Conservation (phyloP, 306 rosid species). For the Argentina anserina region DNA sequence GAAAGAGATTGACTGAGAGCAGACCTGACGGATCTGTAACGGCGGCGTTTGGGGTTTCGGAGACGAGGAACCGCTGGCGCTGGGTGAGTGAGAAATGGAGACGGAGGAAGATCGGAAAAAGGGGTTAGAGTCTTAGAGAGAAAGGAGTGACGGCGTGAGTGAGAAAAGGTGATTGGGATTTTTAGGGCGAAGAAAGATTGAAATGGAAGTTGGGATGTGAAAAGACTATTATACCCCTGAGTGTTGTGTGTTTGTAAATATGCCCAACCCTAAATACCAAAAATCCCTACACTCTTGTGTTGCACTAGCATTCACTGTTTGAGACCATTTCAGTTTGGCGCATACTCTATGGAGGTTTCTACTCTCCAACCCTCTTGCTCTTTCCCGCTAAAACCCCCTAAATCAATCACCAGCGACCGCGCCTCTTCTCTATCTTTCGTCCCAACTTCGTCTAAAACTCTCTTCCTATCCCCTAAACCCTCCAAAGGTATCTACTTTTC, state of each 20-base stretch:
- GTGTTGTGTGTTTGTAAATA: no score
- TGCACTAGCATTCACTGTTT: not conserved
- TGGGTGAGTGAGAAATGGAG: not conserved
- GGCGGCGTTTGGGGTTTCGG: not conserved
- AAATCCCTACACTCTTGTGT: not conserved
- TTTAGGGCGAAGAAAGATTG: not conserved
- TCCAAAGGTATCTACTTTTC: conserved; percentile 33
- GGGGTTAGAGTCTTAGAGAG: not conserved
- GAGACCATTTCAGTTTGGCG: not conserved
- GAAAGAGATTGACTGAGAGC: not conserved
- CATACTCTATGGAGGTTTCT: conserved; percentile 34
- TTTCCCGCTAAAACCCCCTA: conserved; percentile 20
- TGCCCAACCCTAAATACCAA: no score
- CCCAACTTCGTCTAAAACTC: conserved; percentile 20
- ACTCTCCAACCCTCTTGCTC: conserved; percentile 31
- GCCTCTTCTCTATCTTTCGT: conserved; percentile 18
- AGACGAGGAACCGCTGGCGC: not conserved
- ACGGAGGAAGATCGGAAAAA: conserved; percentile 1
- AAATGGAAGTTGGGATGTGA: conserved; percentile 28
- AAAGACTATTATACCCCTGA: no score
- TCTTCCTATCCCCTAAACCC: conserved; percentile 18
- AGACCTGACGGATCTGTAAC: conserved; percentile 35
- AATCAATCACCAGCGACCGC: conserved; percentile 17
- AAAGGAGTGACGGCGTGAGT: not conserved
- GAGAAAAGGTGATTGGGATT: not conserved